These are phyloP conservation scores for Strigomonas culicis DNA, from an alignment of 208 protist genomes.

Conservation along the genomic window DNA sequence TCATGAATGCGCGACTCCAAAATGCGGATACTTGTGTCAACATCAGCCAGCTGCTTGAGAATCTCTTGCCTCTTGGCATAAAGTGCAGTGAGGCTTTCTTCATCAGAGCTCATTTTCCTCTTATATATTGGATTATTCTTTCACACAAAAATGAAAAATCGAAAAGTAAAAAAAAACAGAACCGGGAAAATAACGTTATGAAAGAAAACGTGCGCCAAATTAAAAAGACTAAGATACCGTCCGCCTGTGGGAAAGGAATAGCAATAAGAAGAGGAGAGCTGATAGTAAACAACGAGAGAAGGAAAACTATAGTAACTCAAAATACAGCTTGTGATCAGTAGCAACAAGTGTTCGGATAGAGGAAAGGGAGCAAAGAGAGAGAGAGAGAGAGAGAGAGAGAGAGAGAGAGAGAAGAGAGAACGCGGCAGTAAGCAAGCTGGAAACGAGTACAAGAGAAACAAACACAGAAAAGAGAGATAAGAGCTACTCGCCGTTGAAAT, in stretches of 20 bases:
- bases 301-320: neutral
- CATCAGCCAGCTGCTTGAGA: slow-evolving; percentile 72
- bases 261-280: neutral
- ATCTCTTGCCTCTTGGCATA: slow-evolving; percentile 76
- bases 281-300: neutral
- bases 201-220: neutral
- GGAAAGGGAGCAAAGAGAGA: neutral
- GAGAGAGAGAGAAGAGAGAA: neutral
- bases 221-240: neutral
- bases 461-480: neutral
- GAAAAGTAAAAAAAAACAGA: neutral
- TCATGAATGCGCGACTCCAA: slow-evolving; percentile 61
- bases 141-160: neutral
- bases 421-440: neutral
- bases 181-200: neutral
- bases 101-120: slow-evolving; percentile 38
- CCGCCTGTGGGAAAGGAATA: neutral
- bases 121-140: neutral
- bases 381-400: neutral
- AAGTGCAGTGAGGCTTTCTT: slow-evolving; percentile 59
- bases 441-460: neutral
- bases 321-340: neutral
- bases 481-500: neutral
- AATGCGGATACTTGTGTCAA: slow-evolving; percentile 61
- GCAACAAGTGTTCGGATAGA: neutral